phyloP scores from a whole-genome alignment of 192 early-diverging fungal genomes.

The Phlyctochytrium planicorne region DNA sequence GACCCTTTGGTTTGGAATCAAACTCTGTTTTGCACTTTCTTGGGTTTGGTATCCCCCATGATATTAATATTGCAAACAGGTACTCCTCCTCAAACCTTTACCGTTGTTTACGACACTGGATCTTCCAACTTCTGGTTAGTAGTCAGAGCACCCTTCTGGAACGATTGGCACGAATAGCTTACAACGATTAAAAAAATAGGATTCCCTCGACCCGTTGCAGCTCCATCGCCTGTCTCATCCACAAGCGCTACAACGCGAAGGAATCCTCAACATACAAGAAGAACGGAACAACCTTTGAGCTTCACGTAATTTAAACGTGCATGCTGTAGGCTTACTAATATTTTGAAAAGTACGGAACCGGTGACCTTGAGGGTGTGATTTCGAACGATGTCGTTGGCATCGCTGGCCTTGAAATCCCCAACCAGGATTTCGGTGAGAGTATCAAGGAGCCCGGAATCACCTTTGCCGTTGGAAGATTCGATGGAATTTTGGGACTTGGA shows the following conservation, averaged over 20 bases:
- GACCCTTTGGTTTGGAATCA: neutral
- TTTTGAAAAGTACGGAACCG: constrained; percentile 81
- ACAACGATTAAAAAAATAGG: constrained; percentile 67
- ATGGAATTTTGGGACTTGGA: constrained; percentile 95
- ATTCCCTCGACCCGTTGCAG: constrained; percentile 91
- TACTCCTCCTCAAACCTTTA: constrained; percentile 87
- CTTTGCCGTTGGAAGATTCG: constrained; percentile 93
- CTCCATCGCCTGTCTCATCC: constrained; percentile 96
- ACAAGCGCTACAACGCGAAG: constrained; percentile 79
- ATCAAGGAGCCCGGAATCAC: constrained; percentile 94
- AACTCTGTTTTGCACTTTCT: neutral
- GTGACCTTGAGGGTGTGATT: constrained; percentile 92
- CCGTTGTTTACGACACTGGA: constrained; percentile 90
- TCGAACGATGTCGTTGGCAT: constrained; percentile 69
- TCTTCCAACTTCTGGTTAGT: constrained; percentile 70
- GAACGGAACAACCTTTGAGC: constrained; percentile 95
- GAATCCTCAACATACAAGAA: constrained; percentile 75
- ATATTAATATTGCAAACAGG: constrained; percentile 17
- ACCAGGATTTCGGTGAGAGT: constrained; percentile 92
- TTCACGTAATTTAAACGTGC: too few relatives aligned
- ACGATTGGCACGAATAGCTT: too few relatives aligned
- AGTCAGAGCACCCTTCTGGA: too few relatives aligned
- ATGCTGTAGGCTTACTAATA: too few relatives aligned
- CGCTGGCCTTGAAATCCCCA: constrained; percentile 67
- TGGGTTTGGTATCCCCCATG: neutral